Evolutionary conservation across 2,329 filamentous ascomycete genomes (phyloP), one percentile per base, ranked within the genome.

Genomic region (Talaromyces islandicus): DNA sequence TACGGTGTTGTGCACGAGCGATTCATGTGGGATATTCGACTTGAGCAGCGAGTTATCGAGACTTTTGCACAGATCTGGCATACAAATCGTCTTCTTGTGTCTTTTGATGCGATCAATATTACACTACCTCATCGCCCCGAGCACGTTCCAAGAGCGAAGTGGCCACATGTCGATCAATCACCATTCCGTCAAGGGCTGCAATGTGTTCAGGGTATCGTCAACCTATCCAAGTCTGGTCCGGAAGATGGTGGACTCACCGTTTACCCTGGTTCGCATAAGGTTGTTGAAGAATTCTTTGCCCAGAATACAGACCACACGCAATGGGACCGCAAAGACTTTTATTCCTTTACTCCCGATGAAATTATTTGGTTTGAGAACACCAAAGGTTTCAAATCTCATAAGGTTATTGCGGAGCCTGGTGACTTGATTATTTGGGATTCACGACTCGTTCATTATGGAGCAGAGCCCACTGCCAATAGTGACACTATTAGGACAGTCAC

Each of bases 391-490:
- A 29, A 27, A n/a, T 50, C 55, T 52, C n/a, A 21, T 24, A 79
- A 79, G 65, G 65, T 78, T 9, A 66, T 68, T 52, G 66, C 71
- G 9, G 76, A 74, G 17, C 69, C 73, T 17, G 76, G 76, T 2
- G 76, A 78, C 57, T 63, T 78, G 59, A 70, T 78, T 7, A 65
- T 78, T 12, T 77, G 77, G 78, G 77, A 79, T 63, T 74, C 73
- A 9, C 68, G 79, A 7, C 77, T 75, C 1, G 75, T 80, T 52
- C 79, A 61, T 50, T 61, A 61, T 43, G 57, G 25, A 54, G 27
- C 30, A 30, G 55, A 53, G 46, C 54, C 32, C 4, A 54, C 25
- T 14, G 30, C 32, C 9, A 17, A 9, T 2, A 66, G 67, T 41
- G 57, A 57, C 11, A 12, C 52, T 24, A 64, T 66, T 21, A 50